Evolutionary conservation across 371 early-diverging fungal genomes (phyloP).

Genomic region (Lichtheimia hyalospora): DNA sequence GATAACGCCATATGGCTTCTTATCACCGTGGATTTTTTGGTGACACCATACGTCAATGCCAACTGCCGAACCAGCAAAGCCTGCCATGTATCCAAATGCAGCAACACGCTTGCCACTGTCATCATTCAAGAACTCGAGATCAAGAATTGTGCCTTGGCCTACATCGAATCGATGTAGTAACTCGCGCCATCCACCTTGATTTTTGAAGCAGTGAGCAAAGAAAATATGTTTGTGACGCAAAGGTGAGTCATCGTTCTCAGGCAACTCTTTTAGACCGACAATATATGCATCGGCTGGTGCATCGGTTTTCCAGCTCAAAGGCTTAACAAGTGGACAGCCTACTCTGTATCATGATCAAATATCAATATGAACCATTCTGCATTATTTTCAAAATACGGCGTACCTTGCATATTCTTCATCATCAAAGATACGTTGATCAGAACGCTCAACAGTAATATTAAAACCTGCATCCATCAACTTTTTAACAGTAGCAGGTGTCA

Average conservation of each 20-base stretch:
- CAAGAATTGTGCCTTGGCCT: conserved; percentile 88
- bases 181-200: conserved; percentile 93
- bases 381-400: not conserved
- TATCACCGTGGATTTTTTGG: conserved; percentile 51
- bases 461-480: conserved; percentile 77
- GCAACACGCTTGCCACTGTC: conserved; percentile 91
- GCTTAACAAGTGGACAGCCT: conserved; percentile 80
- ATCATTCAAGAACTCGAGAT: conserved; percentile 92
- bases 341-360: conserved; percentile 38
- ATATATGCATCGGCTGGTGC: conserved; percentile 90
- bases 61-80: conserved; percentile 93
- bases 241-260: conserved; percentile 89
- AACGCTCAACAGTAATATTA: conserved; percentile 90
- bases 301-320: conserved; percentile 79
- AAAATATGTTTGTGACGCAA: conserved; percentile 92
- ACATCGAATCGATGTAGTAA: conserved; percentile 79
- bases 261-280: conserved; percentile 95
- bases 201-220: conserved; percentile 98
- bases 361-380: not conserved
- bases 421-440: conserved; percentile 81
- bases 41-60: conserved; percentile 95
- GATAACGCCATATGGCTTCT: conserved; percentile 62
- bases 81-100: conserved; percentile 97
- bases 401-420: conserved; percentile 86
- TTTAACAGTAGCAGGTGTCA: conserved; percentile 85